A percentile compares a stretch with the other conserved stretches of the same genome.
Conservation (phyloP, 2,329 filamentous ascomycete genomes). For the Xylaria sp. region DNA sequence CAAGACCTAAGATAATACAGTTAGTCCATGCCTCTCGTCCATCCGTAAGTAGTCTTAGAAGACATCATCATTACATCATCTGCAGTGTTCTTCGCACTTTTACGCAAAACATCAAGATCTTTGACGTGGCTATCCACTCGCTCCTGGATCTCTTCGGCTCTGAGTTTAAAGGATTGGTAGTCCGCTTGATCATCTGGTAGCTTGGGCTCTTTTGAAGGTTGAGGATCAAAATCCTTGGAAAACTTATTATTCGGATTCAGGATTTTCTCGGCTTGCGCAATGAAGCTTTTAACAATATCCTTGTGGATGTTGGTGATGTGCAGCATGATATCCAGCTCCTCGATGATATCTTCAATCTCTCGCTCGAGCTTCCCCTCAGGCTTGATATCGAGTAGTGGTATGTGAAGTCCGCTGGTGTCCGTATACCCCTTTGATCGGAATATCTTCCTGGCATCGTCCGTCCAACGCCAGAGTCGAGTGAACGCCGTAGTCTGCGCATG, state of each 20-base stretch:
- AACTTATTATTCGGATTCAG: conserved; percentile 39
- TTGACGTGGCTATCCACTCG: conserved; percentile 49
- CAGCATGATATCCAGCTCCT: conserved; percentile 61
- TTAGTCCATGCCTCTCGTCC: background rate
- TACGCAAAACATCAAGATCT: conserved; percentile 51
- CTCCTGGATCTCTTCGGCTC: conserved; percentile 45
- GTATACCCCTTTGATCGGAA: conserved; percentile 41
- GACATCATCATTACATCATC: conserved; percentile 45
- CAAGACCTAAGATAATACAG: conserved; percentile 49
- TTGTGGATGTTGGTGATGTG: conserved; percentile 53
- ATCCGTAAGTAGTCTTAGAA: background rate
- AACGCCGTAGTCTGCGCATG: conserved; percentile 55
- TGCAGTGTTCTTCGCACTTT: conserved; percentile 45
- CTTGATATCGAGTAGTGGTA: conserved; percentile 55
- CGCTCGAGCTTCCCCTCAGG: conserved; percentile 56
- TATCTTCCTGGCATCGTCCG: conserved; percentile 41
- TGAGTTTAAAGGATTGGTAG: conserved; percentile 46
- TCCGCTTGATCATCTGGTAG: conserved; percentile 21
- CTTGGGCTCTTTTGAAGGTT: background rate
- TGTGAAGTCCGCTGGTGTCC: conserved; percentile 44
- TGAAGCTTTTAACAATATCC: conserved; percentile 49
- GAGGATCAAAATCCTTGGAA: conserved; percentile 10
- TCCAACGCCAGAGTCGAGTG: conserved; percentile 54
- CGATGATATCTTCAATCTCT: conserved; percentile 60
- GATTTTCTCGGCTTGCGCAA: conserved; percentile 42